Percentiles rank a stretch among this genome's conserved stretches.
Conservation (phyloP, 2,329 filamentous ascomycete genomes). For the Penicillium sp. region DNA sequence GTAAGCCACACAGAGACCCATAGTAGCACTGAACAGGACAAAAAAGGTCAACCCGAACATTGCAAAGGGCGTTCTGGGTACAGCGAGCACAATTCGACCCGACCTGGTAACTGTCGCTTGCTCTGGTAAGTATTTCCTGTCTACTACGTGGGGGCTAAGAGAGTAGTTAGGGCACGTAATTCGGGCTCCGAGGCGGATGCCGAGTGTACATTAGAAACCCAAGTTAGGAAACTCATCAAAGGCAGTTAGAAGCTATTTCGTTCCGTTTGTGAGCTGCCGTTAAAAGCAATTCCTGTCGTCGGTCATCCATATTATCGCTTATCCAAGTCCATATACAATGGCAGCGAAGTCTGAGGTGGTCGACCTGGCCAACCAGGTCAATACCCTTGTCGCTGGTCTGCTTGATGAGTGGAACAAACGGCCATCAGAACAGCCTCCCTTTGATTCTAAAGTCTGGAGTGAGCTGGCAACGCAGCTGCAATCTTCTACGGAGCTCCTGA, state of each 20-base stretch:
- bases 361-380: background rate
- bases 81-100: too few species aligned
- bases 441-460: background rate
- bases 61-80: background rate
- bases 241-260: background rate
- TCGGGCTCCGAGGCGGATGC: background rate
- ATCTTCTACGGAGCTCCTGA: background rate
- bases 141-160: background rate
- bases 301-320: background rate
- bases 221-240: background rate
- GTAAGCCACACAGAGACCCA: background rate
- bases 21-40: background rate
- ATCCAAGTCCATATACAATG: background rate
- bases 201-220: background rate
- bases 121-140: background rate
- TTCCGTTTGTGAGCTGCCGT: background rate
- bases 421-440: background rate
- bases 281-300: background rate
- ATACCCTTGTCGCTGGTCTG: background rate
- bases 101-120: background rate
- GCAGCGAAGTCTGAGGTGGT: background rate
- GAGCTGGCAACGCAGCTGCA: background rate
- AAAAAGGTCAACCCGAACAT: background rate
- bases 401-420: background rate
- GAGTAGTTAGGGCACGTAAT: background rate